Conservation (phyloP, 2,329 filamentous ascomycete species). For the Fusarium bactridioides region DNA sequence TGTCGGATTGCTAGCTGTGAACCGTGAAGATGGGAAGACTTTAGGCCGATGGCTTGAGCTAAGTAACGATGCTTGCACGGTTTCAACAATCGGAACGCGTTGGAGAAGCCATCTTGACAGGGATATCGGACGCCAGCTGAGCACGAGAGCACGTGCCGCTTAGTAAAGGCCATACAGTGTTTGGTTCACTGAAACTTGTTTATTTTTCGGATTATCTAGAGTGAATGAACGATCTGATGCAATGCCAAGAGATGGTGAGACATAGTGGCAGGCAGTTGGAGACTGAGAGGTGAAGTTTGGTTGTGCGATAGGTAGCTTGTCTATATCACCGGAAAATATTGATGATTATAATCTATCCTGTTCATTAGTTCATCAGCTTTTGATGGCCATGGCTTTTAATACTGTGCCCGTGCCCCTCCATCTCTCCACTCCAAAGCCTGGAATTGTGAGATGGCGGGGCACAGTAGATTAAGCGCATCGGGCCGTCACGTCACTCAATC, state of each 20-base stretch:
- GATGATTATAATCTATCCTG: neutral
- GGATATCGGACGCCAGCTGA: constrained; percentile 14
- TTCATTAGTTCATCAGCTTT: constrained; percentile 1
- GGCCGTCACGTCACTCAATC: constrained; percentile 37
- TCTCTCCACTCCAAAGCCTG: constrained; percentile 27
- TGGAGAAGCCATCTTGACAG: constrained; percentile 13
- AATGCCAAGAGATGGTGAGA: neutral
- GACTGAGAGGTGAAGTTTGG: neutral
- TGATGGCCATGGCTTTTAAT: neutral
- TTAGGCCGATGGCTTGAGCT: constrained; percentile 35
- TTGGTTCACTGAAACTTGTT: neutral
- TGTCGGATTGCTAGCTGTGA: neutral
- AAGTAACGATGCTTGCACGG: constrained; percentile 27
- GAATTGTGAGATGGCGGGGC: constrained; percentile 39
- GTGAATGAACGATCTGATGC: neutral
- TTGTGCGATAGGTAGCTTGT: constrained; percentile 9
- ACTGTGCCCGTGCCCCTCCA: constrained; percentile 35
- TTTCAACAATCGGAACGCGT: constrained; percentile 32
- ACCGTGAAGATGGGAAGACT: constrained; percentile 21
- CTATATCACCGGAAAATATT: constrained; percentile 18
- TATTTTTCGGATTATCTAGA: neutral
- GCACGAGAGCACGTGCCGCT: constrained; percentile 35
- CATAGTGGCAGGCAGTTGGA: neutral
- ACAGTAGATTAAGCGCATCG: constrained; percentile 37
- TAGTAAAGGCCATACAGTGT: constrained; percentile 5